These are phyloP conservation scores for Colletotrichum abscissum DNA, from an alignment of 2,329 filamentous ascomycete genomes.

Conservation along the genomic window DNA sequence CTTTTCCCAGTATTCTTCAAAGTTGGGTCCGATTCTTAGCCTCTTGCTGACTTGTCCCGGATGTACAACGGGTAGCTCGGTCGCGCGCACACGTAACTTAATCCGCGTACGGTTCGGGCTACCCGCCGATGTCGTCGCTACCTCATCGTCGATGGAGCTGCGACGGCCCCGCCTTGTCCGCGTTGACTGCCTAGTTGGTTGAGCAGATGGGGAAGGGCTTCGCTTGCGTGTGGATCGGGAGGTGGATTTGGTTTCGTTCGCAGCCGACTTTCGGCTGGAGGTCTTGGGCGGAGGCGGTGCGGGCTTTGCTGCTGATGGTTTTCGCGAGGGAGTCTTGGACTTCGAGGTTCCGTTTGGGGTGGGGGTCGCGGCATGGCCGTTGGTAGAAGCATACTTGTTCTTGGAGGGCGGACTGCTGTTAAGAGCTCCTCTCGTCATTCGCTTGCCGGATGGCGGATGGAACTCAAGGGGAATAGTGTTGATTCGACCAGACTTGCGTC, in stretches of 20 bases:
- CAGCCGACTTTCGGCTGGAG: slow-evolving; percentile 44
- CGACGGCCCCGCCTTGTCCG: slow-evolving; percentile 58
- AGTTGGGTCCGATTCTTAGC: slow-evolving; percentile 63
- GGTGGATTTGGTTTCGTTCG: slow-evolving; percentile 44
- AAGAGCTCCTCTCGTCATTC: slow-evolving; percentile 60
- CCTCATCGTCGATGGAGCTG: slow-evolving; percentile 44
- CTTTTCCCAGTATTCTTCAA: slow-evolving; percentile 68
- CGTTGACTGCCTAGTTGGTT: slow-evolving; percentile 51
- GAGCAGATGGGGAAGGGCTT: slow-evolving; percentile 54
- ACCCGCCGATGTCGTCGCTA: slow-evolving; percentile 31
- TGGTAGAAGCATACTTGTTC: slow-evolving; percentile 41
- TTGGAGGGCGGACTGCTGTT: slow-evolving; percentile 48
- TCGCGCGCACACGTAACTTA: slow-evolving; percentile 59
- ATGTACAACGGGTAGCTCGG: slow-evolving; percentile 68
- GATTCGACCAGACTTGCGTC: slow-evolving; percentile 73
- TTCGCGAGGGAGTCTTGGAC: slow-evolving; percentile 42
- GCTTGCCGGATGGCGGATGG: slow-evolving; percentile 60
- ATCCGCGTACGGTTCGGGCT: slow-evolving; percentile 54
- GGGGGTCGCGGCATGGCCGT: slow-evolving; percentile 44
- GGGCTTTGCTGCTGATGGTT: slow-evolving; percentile 31
- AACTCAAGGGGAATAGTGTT: slow-evolving; percentile 67
- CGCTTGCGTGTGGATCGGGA: slow-evolving; percentile 51
- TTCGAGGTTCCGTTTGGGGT: slow-evolving; percentile 44
- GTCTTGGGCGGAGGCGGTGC: slow-evolving; percentile 38
- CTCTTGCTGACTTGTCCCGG: slow-evolving; percentile 66